Percentiles rank a stretch among this genome's conserved stretches.
Conservation (phyloP, 805 yeast genomes). For the Zygosaccharomyces bailii region DNA sequence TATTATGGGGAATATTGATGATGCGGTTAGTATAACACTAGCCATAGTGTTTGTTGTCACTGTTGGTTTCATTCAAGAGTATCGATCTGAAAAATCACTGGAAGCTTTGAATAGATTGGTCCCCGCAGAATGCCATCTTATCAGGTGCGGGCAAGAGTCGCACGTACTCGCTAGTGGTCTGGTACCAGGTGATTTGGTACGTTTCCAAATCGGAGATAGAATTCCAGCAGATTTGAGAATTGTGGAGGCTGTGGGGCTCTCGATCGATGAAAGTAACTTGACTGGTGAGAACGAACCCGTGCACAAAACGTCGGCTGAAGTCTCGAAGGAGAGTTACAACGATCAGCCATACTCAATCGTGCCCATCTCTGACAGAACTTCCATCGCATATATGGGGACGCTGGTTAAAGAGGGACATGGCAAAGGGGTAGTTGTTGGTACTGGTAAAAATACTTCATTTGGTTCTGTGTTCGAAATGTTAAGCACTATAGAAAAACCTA, state of each 20-base stretch:
- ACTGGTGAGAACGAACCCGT: constrained; percentile 96
- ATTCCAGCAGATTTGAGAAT: constrained; percentile 94
- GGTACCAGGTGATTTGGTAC: constrained; percentile 95
- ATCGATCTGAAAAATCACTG: constrained; percentile 88
- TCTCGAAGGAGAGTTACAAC: constrained; percentile 31
- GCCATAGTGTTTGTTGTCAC: constrained; percentile 92
- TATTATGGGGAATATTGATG: constrained; percentile 93
- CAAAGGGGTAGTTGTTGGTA: constrained; percentile 86
- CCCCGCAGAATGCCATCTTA: constrained; percentile 93
- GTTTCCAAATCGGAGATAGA: constrained; percentile 87
- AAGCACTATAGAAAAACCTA: constrained; percentile 92
- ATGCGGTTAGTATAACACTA: constrained; percentile 87
- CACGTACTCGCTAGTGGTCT: constrained; percentile 81
- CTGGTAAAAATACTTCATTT: constrained; percentile 85
- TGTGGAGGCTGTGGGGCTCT: constrained; percentile 69
- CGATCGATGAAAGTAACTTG: constrained; percentile 88
- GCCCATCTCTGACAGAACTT: constrained; percentile 64
- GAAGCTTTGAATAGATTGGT: constrained; percentile 91
- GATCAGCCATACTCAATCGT: constrained; percentile 37
- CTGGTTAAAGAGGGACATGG: constrained; percentile 96
- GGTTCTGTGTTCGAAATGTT: constrained; percentile 95
- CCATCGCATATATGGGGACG: constrained; percentile 96
- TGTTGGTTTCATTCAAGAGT: constrained; percentile 97
- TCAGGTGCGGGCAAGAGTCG: constrained; percentile 74
- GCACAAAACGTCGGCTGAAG: constrained; percentile 52